phyloP scores from a whole-genome alignment of 768 basidiomycete genomes.

The Solioccasus polychromus region DNA sequence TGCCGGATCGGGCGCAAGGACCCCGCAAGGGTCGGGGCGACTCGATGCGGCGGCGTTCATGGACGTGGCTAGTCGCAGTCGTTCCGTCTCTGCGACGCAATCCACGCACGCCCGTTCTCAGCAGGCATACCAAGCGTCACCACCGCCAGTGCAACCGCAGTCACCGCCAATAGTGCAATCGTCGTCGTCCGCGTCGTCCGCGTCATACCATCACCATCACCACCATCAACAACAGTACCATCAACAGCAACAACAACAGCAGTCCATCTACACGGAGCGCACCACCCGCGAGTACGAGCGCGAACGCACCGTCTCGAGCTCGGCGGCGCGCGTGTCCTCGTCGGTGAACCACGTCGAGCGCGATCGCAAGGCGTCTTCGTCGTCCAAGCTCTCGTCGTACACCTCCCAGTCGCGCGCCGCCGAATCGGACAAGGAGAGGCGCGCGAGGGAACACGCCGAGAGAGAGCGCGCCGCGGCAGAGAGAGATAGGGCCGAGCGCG shows the following conservation, averaged over 20 bases:
- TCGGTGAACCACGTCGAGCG: constrained; percentile 20
- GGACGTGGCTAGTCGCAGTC: constrained; percentile 30
- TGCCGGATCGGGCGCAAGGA: constrained; percentile 28
- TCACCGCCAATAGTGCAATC: not conserved
- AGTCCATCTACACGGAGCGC: constrained; percentile 24
- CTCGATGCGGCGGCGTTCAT: constrained; percentile 23
- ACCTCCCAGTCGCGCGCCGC: constrained; percentile 15
- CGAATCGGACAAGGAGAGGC: constrained; percentile 25
- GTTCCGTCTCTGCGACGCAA: constrained; percentile 20
- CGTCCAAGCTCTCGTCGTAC: constrained; percentile 35
- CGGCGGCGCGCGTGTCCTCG: constrained; percentile 25
- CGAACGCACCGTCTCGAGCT: constrained; percentile 24
- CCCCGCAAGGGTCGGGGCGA: constrained; percentile 29
- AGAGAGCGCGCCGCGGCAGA: constrained; percentile 16
- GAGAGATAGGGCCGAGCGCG: constrained; percentile 16
- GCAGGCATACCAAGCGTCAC: constrained; percentile 12
- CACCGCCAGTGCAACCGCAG: not conserved
- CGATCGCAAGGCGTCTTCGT: constrained; percentile 23
- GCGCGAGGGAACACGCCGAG: constrained; percentile 18
- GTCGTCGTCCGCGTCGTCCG: too few species aligned
- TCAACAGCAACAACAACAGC: constrained; percentile 14
- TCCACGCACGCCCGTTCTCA: constrained; percentile 17
- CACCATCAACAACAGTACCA: not conserved
- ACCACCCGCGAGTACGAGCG: constrained; percentile 23
- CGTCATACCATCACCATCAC: not conserved